phyloP scores from a whole-genome alignment of 306 rosid species.

The Acmispon strigosus region DNA sequence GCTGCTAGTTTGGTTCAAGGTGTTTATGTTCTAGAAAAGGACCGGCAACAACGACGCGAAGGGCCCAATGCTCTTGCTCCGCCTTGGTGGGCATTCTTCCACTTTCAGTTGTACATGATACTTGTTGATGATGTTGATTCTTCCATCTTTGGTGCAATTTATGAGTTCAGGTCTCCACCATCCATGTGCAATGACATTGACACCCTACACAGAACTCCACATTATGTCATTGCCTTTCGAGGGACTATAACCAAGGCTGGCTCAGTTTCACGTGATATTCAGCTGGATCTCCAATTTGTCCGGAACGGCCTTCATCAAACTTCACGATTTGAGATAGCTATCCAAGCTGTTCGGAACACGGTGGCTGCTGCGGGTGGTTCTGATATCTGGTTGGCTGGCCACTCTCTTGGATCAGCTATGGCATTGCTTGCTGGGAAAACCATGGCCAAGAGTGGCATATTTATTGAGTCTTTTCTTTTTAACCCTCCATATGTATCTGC shows the following conservation, averaged over 20 bases:
- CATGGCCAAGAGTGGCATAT: conserved; percentile 59
- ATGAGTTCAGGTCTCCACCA: conserved; percentile 65
- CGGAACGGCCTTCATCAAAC: conserved; percentile 67
- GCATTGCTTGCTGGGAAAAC: conserved; percentile 84
- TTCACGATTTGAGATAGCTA: conserved; percentile 72
- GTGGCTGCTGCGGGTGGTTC: conserved; percentile 65
- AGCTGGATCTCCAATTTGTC: conserved; percentile 56
- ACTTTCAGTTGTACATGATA: conserved; percentile 54
- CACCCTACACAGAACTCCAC: conserved; percentile 48
- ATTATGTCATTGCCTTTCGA: conserved; percentile 72
- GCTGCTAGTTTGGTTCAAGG: conserved; percentile 95
- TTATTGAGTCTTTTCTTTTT: conserved; percentile 69
- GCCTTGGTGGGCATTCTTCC: conserved; percentile 88
- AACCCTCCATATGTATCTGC: conserved; percentile 79
- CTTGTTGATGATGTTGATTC: conserved; percentile 72
- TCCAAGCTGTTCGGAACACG: conserved; percentile 62
- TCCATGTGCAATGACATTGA: conserved; percentile 29
- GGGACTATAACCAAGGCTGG: conserved; percentile 63
- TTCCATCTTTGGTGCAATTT: conserved; percentile 80
- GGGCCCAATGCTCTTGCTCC: conserved; percentile 64
- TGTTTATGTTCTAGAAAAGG: conserved; percentile 73
- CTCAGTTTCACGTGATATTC: conserved; percentile 60
- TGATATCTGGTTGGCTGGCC: conserved; percentile 83
- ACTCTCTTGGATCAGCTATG: conserved; percentile 86
- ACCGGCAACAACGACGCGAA: conserved; percentile 60